Conservation (phyloP, 164 flowering plant genomes). For the Nymphaea thermarum region DNA sequence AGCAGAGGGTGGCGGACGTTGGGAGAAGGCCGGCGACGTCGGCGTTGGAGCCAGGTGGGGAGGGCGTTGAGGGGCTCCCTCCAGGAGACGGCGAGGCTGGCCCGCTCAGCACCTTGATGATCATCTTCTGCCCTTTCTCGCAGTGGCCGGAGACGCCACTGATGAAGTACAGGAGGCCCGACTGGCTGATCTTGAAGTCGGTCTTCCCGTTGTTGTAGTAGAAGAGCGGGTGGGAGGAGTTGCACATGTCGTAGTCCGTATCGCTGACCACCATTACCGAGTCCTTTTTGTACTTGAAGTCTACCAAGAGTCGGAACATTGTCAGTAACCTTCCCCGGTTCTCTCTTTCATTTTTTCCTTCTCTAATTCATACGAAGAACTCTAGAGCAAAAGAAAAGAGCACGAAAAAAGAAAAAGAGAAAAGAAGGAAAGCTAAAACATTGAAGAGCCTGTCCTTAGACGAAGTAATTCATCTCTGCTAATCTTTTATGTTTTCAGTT, state of each 20-base stretch:
- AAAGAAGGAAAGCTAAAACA: too few relatives aligned
- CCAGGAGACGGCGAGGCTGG: constrained; percentile 1
- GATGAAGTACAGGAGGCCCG: constrained; percentile 54
- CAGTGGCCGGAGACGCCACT: constrained; percentile 64
- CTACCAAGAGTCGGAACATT: constrained; percentile 15
- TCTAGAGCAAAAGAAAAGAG: too few relatives aligned
- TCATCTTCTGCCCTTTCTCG: constrained; percentile 51
- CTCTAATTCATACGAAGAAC: too few relatives aligned
- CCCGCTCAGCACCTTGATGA: constrained; percentile 33
- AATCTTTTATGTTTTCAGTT: too few relatives aligned
- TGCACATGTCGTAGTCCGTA: constrained; percentile 39
- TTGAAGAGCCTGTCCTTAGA: too few relatives aligned
- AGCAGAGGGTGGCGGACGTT: too few relatives aligned
- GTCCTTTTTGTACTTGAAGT: constrained; percentile 53
- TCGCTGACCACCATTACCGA: constrained; percentile 52
- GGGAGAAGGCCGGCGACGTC: too few relatives aligned
- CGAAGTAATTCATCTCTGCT: too few relatives aligned
- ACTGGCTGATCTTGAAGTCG: constrained; percentile 21
- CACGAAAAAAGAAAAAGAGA: too few relatives aligned
- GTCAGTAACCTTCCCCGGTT: too few relatives aligned
- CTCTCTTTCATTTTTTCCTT: too few relatives aligned
- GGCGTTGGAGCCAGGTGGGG: neutral
- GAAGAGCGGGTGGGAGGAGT: constrained; percentile 35
- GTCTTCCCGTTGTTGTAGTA: constrained; percentile 58
- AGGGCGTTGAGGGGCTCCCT: neutral